phyloP scores from a whole-genome alignment of 2,329 filamentous ascomycete species.

The Aureobasidium zeae region DNA sequence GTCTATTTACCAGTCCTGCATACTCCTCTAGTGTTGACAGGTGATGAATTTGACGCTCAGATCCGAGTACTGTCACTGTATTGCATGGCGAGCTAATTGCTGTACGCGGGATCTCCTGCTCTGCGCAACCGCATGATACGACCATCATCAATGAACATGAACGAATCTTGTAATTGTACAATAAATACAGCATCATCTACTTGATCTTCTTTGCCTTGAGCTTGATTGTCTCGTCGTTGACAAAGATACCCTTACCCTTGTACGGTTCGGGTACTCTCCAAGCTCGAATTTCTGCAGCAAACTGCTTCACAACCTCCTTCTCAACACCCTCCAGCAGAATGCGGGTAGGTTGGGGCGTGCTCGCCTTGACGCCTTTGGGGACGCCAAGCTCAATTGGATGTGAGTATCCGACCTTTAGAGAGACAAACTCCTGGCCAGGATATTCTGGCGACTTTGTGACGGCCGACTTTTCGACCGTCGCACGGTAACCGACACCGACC shows the following conservation, averaged over 20 bases:
- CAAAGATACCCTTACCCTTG: constrained; percentile 98
- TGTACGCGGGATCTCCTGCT: background rate
- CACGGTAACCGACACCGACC: constrained; percentile 92
- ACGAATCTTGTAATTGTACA: too few species aligned
- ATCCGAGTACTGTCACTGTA: too few species aligned
- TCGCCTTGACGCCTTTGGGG: constrained; percentile 73
- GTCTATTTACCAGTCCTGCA: too few species aligned
- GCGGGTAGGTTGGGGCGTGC: constrained; percentile 80
- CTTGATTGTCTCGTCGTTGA: constrained; percentile 95
- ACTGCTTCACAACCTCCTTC: constrained; percentile 78
- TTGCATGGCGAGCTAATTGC: background rate
- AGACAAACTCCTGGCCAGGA: constrained; percentile 78
- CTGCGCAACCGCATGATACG: background rate
- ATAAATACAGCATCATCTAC: constrained; percentile 23
- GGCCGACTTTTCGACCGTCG: constrained; percentile 69
- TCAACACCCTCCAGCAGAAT: constrained; percentile 83
- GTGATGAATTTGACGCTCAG: too few species aligned
- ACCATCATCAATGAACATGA: constrained; percentile 7
- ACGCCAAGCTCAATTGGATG: constrained; percentile 88
- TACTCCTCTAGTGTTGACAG: too few species aligned
- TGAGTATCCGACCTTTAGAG: constrained; percentile 90
- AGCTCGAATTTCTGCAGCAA: constrained; percentile 76
- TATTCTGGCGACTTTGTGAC: constrained; percentile 58
- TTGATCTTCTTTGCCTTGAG: constrained; percentile 79
- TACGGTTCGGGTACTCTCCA: constrained; percentile 95